Evolutionary conservation across 2,329 filamentous ascomycete species (phyloP).

Genomic region (Bipolaris gigantea): DNA sequence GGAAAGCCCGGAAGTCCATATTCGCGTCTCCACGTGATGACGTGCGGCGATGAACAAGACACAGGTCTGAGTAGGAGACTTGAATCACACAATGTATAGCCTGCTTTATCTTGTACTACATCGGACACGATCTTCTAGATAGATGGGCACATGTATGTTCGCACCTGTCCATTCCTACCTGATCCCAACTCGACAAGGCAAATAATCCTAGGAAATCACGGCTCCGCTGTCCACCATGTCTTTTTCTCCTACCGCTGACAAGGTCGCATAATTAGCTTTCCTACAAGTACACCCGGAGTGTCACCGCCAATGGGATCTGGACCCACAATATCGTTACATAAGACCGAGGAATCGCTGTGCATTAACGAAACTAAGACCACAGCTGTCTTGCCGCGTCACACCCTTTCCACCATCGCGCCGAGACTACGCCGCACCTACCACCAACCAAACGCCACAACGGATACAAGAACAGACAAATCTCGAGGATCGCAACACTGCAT

Average conservation of each 20-base stretch:
- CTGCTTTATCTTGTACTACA: not conserved
- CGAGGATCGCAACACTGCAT: not conserved
- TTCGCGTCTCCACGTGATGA: slow-evolving; percentile 14
- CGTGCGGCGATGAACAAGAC: not conserved
- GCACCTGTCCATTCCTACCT: not conserved
- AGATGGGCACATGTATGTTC: not conserved
- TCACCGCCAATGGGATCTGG: not conserved
- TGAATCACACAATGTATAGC: not conserved
- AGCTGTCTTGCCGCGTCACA: slow-evolving; percentile 3
- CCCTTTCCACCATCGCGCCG: not conserved
- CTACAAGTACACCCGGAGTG: not conserved
- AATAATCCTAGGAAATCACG: not conserved
- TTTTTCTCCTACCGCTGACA: not conserved
- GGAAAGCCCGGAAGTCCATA: slow-evolving; percentile 3
- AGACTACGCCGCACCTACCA: slow-evolving; percentile 6
- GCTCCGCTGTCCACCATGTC: not conserved
- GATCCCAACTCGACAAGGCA: not conserved
- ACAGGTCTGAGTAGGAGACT: not conserved
- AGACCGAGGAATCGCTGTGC: slow-evolving; percentile 1
- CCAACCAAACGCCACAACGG: slow-evolving; percentile 1
- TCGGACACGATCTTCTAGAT: not conserved
- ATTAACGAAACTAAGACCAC: slow-evolving; percentile 1
- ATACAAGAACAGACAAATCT: not conserved
- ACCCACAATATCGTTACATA: slow-evolving; percentile 2
- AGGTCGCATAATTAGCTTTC: not conserved